phyloP scores from a whole-genome alignment of 352 stramenopile genomes.

The Pythium folliculosum region DNA sequence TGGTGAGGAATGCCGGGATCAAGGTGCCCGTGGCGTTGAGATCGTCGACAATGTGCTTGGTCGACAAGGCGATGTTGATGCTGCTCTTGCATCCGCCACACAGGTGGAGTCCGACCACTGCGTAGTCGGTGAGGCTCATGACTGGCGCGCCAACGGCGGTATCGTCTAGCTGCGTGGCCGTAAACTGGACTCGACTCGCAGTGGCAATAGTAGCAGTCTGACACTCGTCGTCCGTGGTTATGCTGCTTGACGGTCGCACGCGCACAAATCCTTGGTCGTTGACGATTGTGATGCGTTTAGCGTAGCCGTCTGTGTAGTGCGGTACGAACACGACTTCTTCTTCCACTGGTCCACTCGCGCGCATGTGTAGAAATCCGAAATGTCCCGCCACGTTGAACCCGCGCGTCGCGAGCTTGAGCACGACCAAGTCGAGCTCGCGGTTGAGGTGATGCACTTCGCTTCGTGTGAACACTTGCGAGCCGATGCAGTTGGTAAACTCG shows the following conservation, averaged over 20 bases:
- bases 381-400: slow-evolving; percentile 5
- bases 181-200: slow-evolving; percentile 2
- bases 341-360: background rate
- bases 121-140: slow-evolving; percentile 19
- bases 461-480: background rate
- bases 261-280: slow-evolving; percentile 10
- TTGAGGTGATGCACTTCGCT: slow-evolving; percentile 4
- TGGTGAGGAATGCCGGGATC: slow-evolving; percentile 1
- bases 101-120: slow-evolving; percentile 26
- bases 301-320: background rate
- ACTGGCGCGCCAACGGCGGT: slow-evolving; percentile 31
- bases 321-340: slow-evolving; percentile 8
- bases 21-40: slow-evolving; percentile 7
- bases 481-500: slow-evolving; percentile 9
- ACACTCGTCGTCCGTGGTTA: background rate
- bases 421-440: slow-evolving; percentile 8
- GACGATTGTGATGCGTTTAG: slow-evolving; percentile 11
- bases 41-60: slow-evolving; percentile 22
- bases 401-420: slow-evolving; percentile 5
- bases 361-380: slow-evolving; percentile 12
- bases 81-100: slow-evolving; percentile 25
- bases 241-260: background rate
- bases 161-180: background rate
- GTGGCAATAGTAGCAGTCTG: background rate
- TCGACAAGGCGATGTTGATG: slow-evolving; percentile 11